These are phyloP conservation scores for Teratosphaeriaceae sp. DNA, from an alignment of 2,329 filamentous ascomycete genomes.

Conservation along the genomic window DNA sequence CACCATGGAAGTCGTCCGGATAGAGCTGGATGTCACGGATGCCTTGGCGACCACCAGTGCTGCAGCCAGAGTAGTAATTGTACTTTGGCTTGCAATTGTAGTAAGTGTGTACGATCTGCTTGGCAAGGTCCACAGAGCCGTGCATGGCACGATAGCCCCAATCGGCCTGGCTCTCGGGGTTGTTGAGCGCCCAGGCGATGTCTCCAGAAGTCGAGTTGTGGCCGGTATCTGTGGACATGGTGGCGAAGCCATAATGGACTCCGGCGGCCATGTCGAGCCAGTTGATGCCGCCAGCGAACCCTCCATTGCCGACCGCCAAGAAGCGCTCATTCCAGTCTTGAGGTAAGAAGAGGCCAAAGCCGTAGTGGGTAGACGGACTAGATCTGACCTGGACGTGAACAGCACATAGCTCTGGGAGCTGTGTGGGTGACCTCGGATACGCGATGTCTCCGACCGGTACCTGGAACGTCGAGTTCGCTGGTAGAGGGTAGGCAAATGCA, in stretches of 20 bases:
- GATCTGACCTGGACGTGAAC: slow-evolving; percentile 26
- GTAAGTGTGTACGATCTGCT: slow-evolving; percentile 42
- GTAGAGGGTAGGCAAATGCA: slow-evolving; percentile 28
- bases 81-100: slow-evolving; percentile 39
- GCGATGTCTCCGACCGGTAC: slow-evolving; percentile 33
- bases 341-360: background rate
- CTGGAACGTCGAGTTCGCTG: slow-evolving; percentile 32
- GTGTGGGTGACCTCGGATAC: slow-evolving; percentile 34
- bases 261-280: slow-evolving; percentile 41
- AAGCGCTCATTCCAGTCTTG: background rate
- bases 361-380: slow-evolving; percentile 20
- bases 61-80: slow-evolving; percentile 53
- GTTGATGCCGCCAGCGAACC: slow-evolving; percentile 41
- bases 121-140: slow-evolving; percentile 42
- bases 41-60: slow-evolving; percentile 52
- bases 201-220: slow-evolving; percentile 32
- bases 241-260: slow-evolving; percentile 35
- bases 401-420: slow-evolving; percentile 26
- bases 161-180: slow-evolving; percentile 32
- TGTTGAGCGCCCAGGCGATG: slow-evolving; percentile 26
- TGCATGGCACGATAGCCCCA: slow-evolving; percentile 39
- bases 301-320: slow-evolving; percentile 33
- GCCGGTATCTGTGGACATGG: slow-evolving; percentile 39
- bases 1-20: slow-evolving; percentile 52
- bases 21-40: slow-evolving; percentile 47